Evolutionary conservation across 2,329 filamentous ascomycete species (phyloP), one percentile per base, ranked within the genome.

Genomic region (Alternaria novae-zelandiae): DNA sequence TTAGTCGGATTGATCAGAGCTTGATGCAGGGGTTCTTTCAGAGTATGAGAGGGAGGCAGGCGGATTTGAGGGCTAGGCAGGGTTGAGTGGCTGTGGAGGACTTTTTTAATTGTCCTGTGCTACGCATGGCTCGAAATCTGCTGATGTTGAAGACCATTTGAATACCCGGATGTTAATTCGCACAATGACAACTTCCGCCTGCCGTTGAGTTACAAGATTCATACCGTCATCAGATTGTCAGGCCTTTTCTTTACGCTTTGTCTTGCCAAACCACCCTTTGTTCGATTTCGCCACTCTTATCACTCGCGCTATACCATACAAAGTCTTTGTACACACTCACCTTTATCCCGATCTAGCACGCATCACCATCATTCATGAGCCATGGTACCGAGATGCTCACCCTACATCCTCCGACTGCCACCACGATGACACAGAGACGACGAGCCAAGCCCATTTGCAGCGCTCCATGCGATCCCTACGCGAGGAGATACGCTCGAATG

Each of bases 11-110:
- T 12, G 58, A 65, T 54, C 46, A 5, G 32, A 25, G 43, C 3
- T 26, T 59, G 53, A 36, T 36, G 30, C 13, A 25, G 12, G 44
- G 36, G 2, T 57, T 66, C 13, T 54, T 63, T 10, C 53, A 49
- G 26, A 20, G 50, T 23, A 21, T 63, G 47, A 54, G 60, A 30
- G 32, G 17, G 25, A 63, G 50, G 30, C 47, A 61, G 36, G 54
- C 49, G 13, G 49, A 5, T 21, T 26, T 51, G 9, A 28, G 30
- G 12, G 49, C 49, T n/a, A 51, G 12, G 28, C 1, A 3, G 12
- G 3, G 6, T 23, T 36, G 49, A 51, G 20, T n/a, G 15, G 8
- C 0, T 41, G 32, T 0, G 15, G 15, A 2, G 32, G 32, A 25
- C 23, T 23, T 23, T 23, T 23, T 5, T 23, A 23, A 5, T 23